Evolutionary conservation across 352 stramenopile genomes (phyloP).

Genomic region (Pythium volutum): DNA sequence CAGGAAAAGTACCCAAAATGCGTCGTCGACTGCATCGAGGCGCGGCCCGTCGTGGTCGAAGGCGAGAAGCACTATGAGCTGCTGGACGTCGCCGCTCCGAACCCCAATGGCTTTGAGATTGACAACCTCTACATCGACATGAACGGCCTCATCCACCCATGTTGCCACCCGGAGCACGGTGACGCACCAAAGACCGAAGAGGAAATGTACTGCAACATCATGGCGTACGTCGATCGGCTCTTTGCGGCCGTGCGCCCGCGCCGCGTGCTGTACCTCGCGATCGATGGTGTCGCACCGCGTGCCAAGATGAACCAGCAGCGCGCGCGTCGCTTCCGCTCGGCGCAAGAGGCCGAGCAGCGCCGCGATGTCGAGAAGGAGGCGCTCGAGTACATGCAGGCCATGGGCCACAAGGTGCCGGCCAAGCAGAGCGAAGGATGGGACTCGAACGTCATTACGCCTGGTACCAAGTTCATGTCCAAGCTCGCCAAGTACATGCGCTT

Average conservation of each 20-base stretch:
- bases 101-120: conserved; percentile 93
- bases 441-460: conserved; percentile 99
- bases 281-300: conserved; percentile 97
- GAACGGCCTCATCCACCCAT: conserved; percentile 99
- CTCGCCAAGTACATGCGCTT: conserved; percentile 89
- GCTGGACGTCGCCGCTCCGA: conserved; percentile 78
- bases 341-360: conserved; percentile 94
- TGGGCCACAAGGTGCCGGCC: conserved; percentile 77
- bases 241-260: conserved; percentile 93
- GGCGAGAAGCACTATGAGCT: conserved; percentile 81
- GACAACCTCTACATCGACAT: conserved; percentile 99
- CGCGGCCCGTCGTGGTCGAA: conserved; percentile 70
- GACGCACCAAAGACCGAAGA: conserved; percentile 92
- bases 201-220: conserved; percentile 98
- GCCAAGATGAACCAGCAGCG: conserved; percentile 99
- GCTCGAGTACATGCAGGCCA: conserved; percentile 89
- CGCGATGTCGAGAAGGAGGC: conserved; percentile 92
- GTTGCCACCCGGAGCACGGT: conserved; percentile 94
- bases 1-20: conserved; percentile 99
- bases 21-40: conserved; percentile 88
- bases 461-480: conserved; percentile 97
- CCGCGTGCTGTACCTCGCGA: conserved; percentile 97
- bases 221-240: conserved; percentile 96
- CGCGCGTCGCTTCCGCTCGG: conserved; percentile 93
- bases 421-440: conserved; percentile 93